A percentile compares a stretch with the other conserved stretches of the same genome.
These are phyloP conservation scores for Aspergillus sp. DNA, from an alignment of 2,329 filamentous ascomycete genomes.

Conservation along the genomic window DNA sequence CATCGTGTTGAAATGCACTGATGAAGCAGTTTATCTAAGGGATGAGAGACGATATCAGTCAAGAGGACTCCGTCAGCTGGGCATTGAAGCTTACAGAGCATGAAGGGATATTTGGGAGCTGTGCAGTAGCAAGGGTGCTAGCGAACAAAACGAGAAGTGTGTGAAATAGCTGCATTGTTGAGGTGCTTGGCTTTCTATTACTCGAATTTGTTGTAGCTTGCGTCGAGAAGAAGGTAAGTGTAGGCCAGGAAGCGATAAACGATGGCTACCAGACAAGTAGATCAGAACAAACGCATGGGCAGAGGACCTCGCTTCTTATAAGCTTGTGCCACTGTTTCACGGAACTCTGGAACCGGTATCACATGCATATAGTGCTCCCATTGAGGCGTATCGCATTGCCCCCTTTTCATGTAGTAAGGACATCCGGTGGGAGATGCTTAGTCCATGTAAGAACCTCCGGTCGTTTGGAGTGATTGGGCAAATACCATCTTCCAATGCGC, in stretches of 20 bases:
- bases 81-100: conserved; percentile 46
- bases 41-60: neutral
- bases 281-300: neutral
- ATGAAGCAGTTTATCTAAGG: conserved; percentile 51
- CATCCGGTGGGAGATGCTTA: neutral
- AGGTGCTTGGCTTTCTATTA: neutral
- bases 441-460: neutral
- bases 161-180: conserved; percentile 39
- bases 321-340: neutral
- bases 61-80: neutral
- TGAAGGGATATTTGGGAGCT: conserved; percentile 47
- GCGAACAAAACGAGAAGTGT: conserved; percentile 41
- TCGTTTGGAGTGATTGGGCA: neutral
- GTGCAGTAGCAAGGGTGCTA: conserved; percentile 49
- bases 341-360: neutral
- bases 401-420: neutral
- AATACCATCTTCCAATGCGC: neutral
- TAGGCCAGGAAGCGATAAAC: neutral
- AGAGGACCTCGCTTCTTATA: neutral
- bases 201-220: no score
- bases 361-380: neutral
- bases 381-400: no score
- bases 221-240: neutral
- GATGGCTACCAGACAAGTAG: neutral
- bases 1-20: conserved; percentile 43